Percentiles rank a stretch among this genome's conserved stretches.
phyloP scores from a whole-genome alignment of 352 stramenopile genomes.

The Poterioochromonas sp. region DNA sequence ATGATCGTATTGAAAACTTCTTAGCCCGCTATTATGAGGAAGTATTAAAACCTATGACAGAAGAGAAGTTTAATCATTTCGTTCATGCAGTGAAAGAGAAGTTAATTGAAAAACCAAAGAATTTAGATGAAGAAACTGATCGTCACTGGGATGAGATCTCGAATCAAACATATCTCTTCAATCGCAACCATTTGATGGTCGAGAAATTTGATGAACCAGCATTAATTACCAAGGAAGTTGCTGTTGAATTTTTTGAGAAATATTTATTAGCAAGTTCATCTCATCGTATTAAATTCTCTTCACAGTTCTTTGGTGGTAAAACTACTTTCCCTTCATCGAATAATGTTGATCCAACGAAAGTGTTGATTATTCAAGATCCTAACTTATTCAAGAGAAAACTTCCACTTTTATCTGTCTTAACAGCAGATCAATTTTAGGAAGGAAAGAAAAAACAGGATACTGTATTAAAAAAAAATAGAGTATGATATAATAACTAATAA shows the following conservation, averaged over 20 bases:
- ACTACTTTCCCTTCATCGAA: not conserved
- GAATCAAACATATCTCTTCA: constrained; percentile 8
- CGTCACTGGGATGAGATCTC: not conserved
- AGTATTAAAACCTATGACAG: not conserved
- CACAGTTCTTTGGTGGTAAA: not conserved
- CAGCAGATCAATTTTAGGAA: no score
- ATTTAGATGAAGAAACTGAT: constrained; percentile 3
- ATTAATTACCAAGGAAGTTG: no score
- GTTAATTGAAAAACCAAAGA: constrained; percentile 29
- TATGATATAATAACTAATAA: no score
- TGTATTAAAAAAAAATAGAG: no score
- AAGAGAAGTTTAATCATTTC: not conserved
- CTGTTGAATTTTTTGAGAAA: no score
- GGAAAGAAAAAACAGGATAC: no score
- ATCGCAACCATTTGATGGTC: not conserved
- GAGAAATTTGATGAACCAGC: constrained; percentile 5
- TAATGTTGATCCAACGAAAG: not conserved
- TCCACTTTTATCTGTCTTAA: not conserved
- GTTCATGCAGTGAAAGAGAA: not conserved
- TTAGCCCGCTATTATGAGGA: constrained; percentile 41
- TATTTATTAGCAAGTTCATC: not conserved
- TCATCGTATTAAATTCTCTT: not conserved
- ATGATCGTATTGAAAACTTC: constrained; percentile 62
- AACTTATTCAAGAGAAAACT: not conserved
- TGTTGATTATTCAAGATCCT: not conserved